Base-by-base conservation (phyloP, 148 eudicot genomes). In the Chenopodium quinoa region DNA sequence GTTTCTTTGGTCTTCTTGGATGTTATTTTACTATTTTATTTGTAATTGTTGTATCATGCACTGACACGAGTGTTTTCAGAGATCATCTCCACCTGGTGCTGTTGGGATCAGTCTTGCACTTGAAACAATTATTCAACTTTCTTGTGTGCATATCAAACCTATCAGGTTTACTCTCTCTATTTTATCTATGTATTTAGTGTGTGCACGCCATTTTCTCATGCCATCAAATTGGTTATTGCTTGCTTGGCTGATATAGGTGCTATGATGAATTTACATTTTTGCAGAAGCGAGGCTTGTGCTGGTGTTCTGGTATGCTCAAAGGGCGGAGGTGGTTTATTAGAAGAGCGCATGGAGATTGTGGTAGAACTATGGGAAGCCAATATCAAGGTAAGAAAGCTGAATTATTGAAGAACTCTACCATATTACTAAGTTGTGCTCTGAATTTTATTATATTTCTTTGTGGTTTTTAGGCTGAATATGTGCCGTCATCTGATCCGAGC, bases 31-130 rank as follows among this genome's bases (percentile, higher is more conserved):
- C 20, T 56, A 19, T 56, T 19, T 56, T 5, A 40, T 40, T 40
- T 8, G 8, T 40, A 40, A 40, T 40, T 40, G 44, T 40, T 40
- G 17, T 27, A 14, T 37, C 31, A 79, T 78, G 63, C 62, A 77
- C 12, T 78, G 20, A 69, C 76, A 9, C 71, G 63, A 78, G 34
- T 12, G 17, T 86, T 86, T 74, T 81, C 91, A 96, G 98, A 93
- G 87, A 88, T 92, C 98, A 85, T 87, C 87, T 84, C 93, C 94
- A 23, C 97, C 98, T 73, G 93, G 95, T 73, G 98, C 97, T 76
- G 98, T 93, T 82, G 99, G 99, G 82, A 88, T 86, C 60, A 93
- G 99, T 87, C 85, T 96, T 75, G 99, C 99, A 60, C 85, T 96
- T 48, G 98, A 92, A 89, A 96, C 97, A 20, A 89, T 96, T 82